Evolutionary conservation across 2,329 filamentous ascomycete genomes (phyloP), one percentile per base, ranked within the genome.

Genomic region (Sporothrix schenckii): DNA sequence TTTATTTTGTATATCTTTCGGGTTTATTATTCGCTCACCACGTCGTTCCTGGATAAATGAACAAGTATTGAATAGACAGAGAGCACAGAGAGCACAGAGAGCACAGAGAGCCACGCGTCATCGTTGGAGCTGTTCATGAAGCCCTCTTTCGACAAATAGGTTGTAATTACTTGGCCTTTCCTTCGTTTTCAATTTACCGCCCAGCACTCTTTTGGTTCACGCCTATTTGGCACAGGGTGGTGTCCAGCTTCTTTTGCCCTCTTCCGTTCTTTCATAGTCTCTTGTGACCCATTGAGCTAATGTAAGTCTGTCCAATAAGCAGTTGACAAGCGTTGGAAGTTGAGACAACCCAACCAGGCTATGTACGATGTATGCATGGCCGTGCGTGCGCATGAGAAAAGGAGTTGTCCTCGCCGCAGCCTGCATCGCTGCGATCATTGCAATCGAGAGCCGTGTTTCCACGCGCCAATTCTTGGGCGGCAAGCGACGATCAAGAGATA

Each of bases 281-380:
- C 27, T 24, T 56, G 66, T 53, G 58, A 68, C 41, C 50, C 24
- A 30, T 5, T 50, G 7, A 47, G 21, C 66, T 56, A 56, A 68
- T 66, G 47, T 21, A 19, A 58, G 52, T 10, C 52, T 47, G 39
- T 47, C 66, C 66, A 68, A 68, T 68, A 50, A 24, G 24, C 41
- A 50, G 53, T 68, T 68, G 66, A 60, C 66, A 60, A 56, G 52
- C 39, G 34, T 47, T 24, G 52, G 52, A 7, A 47, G 66, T 34
- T 58, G 52, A 58, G 66, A 54, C 30, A 54, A 27, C 66, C 3
- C 47, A 39, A 39, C 47, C 10, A 66, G 27, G 34, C 39, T n/a
- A 13, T 41, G 52, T 34, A 14, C 7, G 7, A 3, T 66, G 63
- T 30, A 66, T 44, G 34, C 41, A 44, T 44, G 34, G 34, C 34